These are phyloP conservation scores for Schwanniomyces yamadae DNA, from an alignment of 805 yeast genomes.

Conservation along the genomic window DNA sequence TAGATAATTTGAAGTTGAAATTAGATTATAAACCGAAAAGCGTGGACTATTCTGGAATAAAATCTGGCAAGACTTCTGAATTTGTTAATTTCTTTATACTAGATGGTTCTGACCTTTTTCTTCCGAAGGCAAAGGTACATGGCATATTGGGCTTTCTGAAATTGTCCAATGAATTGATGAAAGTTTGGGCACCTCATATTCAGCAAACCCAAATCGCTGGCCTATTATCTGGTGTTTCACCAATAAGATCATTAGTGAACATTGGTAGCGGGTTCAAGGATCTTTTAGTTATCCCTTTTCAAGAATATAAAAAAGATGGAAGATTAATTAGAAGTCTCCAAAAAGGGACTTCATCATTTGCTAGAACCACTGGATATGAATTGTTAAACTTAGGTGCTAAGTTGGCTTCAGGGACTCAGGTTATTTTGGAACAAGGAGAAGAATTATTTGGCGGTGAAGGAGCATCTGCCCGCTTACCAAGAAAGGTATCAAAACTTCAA, in stretches of 20 bases:
- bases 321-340: constrained; percentile 66
- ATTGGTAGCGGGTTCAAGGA: constrained; percentile 78
- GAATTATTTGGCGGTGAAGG: constrained; percentile 77
- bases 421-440: constrained; percentile 75
- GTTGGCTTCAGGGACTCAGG: constrained; percentile 85
- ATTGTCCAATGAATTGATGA: constrained; percentile 54
- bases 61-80: constrained; percentile 85
- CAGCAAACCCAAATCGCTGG: constrained; percentile 77
- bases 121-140: constrained; percentile 61
- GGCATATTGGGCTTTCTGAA: constrained; percentile 77
- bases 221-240: constrained; percentile 79
- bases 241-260: constrained; percentile 72
- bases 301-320: constrained; percentile 74
- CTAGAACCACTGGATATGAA: constrained; percentile 78
- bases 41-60: constrained; percentile 77
- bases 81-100: constrained; percentile 84
- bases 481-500: constrained; percentile 4
- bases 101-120: constrained; percentile 75
- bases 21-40: constrained; percentile 92
- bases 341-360: constrained; percentile 71
- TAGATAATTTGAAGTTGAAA: constrained; percentile 58
- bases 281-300: constrained; percentile 67
- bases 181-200: constrained; percentile 88
- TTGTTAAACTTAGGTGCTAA: constrained; percentile 79
- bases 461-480: constrained; percentile 42